Evolutionary conservation across 805 yeast genomes (phyloP).

Genomic region (Soucietia sequanensis): DNA sequence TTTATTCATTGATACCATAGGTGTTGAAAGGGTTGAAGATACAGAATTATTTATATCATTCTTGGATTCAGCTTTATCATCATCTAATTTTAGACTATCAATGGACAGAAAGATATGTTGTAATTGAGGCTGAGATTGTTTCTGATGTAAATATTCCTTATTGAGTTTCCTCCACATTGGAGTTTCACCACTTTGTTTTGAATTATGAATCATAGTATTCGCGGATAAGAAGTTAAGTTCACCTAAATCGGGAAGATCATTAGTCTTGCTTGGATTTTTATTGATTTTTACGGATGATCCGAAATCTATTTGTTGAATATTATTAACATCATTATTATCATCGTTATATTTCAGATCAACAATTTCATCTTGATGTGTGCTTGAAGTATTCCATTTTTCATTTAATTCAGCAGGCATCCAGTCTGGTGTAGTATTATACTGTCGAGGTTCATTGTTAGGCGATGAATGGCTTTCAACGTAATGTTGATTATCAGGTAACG

Average conservation of each 20-base stretch:
- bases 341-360: too few species aligned
- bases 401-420: slow-evolving; percentile 44
- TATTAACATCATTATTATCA: neutral
- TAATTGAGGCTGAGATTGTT: slow-evolving; percentile 23
- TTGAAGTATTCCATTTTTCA: slow-evolving; percentile 30
- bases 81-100: slow-evolving; percentile 13
- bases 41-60: slow-evolving; percentile 15
- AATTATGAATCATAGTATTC: slow-evolving; percentile 35
- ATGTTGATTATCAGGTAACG: too few species aligned
- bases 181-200: slow-evolving; percentile 16
- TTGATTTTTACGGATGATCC: slow-evolving; percentile 17
- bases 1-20: slow-evolving; percentile 27
- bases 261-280: slow-evolving; percentile 2
- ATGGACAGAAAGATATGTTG: slow-evolving; percentile 29
- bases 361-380: too few species aligned
- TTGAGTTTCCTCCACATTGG: slow-evolving; percentile 37
- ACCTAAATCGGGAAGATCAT: neutral
- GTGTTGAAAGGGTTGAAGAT: slow-evolving; percentile 39
- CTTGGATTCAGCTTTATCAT: slow-evolving; percentile 9
- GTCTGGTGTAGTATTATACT: slow-evolving; percentile 26
- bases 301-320: slow-evolving; percentile 10
- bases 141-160: slow-evolving; percentile 25
- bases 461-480: neutral
- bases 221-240: slow-evolving; percentile 17
- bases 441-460: neutral